These are phyloP conservation scores for Pleurotus eryngii DNA, from an alignment of 768 basidiomycete species.

Conservation along the genomic window DNA sequence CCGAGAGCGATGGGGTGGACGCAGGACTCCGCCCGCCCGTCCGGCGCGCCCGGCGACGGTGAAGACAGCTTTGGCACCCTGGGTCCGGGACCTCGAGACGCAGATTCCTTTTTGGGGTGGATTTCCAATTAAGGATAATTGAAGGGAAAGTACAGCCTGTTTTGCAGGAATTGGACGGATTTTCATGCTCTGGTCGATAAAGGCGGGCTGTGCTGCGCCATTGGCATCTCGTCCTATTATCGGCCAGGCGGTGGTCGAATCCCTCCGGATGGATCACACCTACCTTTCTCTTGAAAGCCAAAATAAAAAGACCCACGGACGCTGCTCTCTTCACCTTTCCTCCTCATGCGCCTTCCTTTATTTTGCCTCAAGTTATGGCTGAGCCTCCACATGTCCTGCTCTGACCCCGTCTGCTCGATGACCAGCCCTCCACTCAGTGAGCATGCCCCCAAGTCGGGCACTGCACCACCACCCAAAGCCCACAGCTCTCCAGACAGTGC, in stretches of 20 bases:
- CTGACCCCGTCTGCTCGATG: background rate
- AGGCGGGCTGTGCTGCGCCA: conserved; percentile 8
- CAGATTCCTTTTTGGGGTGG: conserved; percentile 5
- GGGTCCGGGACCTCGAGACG: background rate
- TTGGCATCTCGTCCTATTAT: background rate
- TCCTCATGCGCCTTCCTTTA: conserved; percentile 5
- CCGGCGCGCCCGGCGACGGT: background rate
- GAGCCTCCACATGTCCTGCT: conserved; percentile 29
- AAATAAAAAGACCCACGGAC: background rate
- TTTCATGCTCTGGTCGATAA: background rate
- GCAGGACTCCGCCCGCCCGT: background rate
- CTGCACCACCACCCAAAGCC: conserved; percentile 10
- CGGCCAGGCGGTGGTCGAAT: conserved; percentile 34
- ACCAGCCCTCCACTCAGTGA: conserved; percentile 22
- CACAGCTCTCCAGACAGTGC: conserved; percentile 13
- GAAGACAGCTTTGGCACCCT: background rate
- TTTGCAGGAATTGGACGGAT: background rate
- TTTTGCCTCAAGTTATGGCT: conserved; percentile 18
- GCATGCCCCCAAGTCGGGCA: conserved; percentile 17
- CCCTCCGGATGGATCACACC: conserved; percentile 44
- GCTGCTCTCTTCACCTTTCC: conserved; percentile 13
- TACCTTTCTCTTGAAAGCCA: background rate
- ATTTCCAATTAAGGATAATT: conserved; percentile 34
- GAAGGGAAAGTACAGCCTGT: conserved; percentile 16
- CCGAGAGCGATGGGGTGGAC: background rate